Evolutionary conservation across 1,139 yeast genomes (phyloP).

Genomic region (Yamadazyma sp.): DNA sequence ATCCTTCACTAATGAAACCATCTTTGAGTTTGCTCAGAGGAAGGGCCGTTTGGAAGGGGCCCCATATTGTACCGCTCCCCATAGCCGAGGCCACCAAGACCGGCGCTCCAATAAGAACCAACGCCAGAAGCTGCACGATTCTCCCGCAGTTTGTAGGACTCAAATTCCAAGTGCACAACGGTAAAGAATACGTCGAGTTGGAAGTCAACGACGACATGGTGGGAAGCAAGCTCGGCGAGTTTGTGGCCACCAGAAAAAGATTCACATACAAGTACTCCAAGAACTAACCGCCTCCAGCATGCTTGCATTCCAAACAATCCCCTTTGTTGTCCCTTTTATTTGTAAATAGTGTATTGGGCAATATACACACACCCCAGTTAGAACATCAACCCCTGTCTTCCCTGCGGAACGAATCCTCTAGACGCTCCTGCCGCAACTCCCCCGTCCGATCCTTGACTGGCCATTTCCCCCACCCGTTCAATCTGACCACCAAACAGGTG

Average conservation of each 20-base stretch:
- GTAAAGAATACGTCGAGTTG: slow-evolving; percentile 87
- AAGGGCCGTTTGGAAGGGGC: slow-evolving; percentile 91
- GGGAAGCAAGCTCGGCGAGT: slow-evolving; percentile 94
- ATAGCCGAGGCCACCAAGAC: slow-evolving; percentile 78
- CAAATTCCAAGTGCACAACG: slow-evolving; percentile 92
- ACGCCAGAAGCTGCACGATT: slow-evolving; percentile 91
- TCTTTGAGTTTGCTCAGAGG: slow-evolving; percentile 48
- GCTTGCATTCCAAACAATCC: no score
- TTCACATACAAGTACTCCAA: slow-evolving; percentile 77
- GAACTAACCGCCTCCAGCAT: slow-evolving; percentile 39
- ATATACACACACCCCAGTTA: not conserved
- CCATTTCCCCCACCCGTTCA: slow-evolving; percentile 95
- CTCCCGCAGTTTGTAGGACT: slow-evolving; percentile 94
- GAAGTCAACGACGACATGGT: slow-evolving; percentile 95
- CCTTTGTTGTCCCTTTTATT: no score
- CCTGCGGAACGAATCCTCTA: slow-evolving; percentile 46
- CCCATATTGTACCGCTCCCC: slow-evolving; percentile 91
- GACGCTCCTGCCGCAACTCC: slow-evolving; percentile 68
- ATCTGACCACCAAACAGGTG: slow-evolving; percentile 76
- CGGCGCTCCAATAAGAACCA: slow-evolving; percentile 87
- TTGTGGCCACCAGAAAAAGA: slow-evolving; percentile 88
- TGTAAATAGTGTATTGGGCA: not conserved
- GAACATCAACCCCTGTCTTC: slow-evolving; percentile 14
- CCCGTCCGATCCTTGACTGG: slow-evolving; percentile 83
- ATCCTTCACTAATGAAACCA: slow-evolving; percentile 51